Evolutionary conservation across 2,329 filamentous ascomycete genomes (phyloP).

Genomic region (Epichloe sibirici): DNA sequence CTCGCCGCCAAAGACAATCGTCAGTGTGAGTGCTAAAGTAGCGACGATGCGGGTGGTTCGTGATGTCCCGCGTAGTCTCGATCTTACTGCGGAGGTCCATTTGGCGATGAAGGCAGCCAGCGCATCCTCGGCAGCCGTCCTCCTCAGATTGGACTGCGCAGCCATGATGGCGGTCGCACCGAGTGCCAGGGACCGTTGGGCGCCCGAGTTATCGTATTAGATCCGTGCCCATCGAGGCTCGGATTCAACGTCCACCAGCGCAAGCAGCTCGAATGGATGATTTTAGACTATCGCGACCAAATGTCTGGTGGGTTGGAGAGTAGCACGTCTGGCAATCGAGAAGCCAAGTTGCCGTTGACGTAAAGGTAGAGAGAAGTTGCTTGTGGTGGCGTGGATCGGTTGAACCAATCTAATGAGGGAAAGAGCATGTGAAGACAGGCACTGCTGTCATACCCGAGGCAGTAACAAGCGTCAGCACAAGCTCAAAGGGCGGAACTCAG

Average conservation of each 20-base stretch:
- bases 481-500: no score
- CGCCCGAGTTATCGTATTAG: background rate
- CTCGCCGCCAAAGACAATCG: constrained; percentile 68
- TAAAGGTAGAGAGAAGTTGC: background rate
- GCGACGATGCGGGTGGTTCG: constrained; percentile 62
- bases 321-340: background rate
- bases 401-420: background rate
- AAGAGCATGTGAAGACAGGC: constrained; percentile 5
- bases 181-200: background rate
- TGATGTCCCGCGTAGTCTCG: constrained; percentile 50
- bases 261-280: background rate
- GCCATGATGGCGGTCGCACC: constrained; percentile 47
- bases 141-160: constrained; percentile 71
- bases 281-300: background rate
- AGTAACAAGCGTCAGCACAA: background rate
- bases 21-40: constrained; percentile 60
- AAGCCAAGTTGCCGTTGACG: background rate
- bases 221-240: background rate
- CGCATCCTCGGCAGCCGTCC: constrained; percentile 52
- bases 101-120: constrained; percentile 51
- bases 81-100: constrained; percentile 40
- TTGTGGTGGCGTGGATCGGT: background rate
- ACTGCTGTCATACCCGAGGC: constrained; percentile 1
- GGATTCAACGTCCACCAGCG: background rate
- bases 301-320: background rate